These are phyloP conservation scores for Zalaria sp. DNA, from an alignment of 2,329 filamentous ascomycete species.

Conservation along the genomic window DNA sequence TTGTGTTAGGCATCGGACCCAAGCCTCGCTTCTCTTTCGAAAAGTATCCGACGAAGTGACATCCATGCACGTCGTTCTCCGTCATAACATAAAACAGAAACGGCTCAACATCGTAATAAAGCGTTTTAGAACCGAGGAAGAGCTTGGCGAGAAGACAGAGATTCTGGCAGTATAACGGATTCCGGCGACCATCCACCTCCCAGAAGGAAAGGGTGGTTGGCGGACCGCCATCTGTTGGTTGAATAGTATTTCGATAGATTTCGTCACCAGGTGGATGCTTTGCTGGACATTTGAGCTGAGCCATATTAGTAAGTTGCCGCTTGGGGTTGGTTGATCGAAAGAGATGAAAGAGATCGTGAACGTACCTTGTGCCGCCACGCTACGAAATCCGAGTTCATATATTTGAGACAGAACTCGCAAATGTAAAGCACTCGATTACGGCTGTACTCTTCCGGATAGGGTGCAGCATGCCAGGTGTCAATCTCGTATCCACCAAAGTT, in stretches of 20 bases:
- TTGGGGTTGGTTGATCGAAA: not conserved
- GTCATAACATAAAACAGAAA: slow-evolving; percentile 97
- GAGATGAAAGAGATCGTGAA: not conserved
- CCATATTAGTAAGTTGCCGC: slow-evolving; percentile 10
- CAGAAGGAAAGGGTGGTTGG: slow-evolving; percentile 56
- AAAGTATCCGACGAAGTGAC: slow-evolving; percentile 98
- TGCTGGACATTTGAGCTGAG: slow-evolving; percentile 65
- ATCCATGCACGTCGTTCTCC: slow-evolving; percentile 80
- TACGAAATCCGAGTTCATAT: slow-evolving; percentile 98
- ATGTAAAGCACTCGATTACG: slow-evolving; percentile 95
- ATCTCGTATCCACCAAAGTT: slow-evolving; percentile 97
- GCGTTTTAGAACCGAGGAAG: slow-evolving; percentile 94
- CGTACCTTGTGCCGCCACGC: slow-evolving; percentile 80
- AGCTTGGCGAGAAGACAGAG: slow-evolving; percentile 90
- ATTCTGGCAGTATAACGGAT: slow-evolving; percentile 97
- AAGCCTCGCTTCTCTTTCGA: slow-evolving; percentile 79
- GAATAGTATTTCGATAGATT: slow-evolving; percentile 81
- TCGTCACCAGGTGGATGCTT: slow-evolving; percentile 97
- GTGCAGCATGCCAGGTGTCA: slow-evolving; percentile 97
- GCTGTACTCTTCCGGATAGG: slow-evolving; percentile 96
- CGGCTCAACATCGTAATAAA: slow-evolving; percentile 96
- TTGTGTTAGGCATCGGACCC: slow-evolving; percentile 51
- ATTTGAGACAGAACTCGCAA: slow-evolving; percentile 97
- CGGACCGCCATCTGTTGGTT: slow-evolving; percentile 28
- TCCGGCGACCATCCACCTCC: slow-evolving; percentile 92